Evolutionary conservation across 768 basidiomycete genomes (phyloP), one percentile per base, ranked within the genome.

Genomic region (Plicaturopsis crispa): DNA sequence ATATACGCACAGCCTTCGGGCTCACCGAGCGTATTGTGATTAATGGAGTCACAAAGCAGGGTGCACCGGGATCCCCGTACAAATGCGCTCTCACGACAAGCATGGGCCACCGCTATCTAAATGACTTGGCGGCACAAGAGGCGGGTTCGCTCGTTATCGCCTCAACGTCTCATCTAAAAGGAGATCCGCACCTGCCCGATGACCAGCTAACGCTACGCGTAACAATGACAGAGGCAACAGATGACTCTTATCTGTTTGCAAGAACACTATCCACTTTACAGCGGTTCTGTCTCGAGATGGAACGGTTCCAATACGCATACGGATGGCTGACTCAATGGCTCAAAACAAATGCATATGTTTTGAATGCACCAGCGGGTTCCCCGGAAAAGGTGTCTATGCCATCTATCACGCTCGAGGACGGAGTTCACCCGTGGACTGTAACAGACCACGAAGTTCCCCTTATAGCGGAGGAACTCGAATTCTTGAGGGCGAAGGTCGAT

Each of bases 51-150:
- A 56, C 48, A 1, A 54, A 57, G 32, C 59, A 60, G 38, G 57
- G 59, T 7, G 51, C 53, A 7, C 45, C 57, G 0, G 38, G 49
- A 0, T 58, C 56, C 3, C 52, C 54, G 2, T 36, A 54, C n/a
- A 61, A 54, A 33, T 59, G 42, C 10, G 48, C 49, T 7, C 46
- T 54, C n/a, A 58, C 55, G 13, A 54, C 51, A 2, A 52, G 52
- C 31, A 18, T 55, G 2, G 51, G 44, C 3, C 35, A 49, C 14
- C 41, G 39, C 5, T 60, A 43, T 18, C 36, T 52, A 3, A n/a
- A 36, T 13, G 54, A 53, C 44, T 17, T 49, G 16, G 33, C 43
- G 21, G 4, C 24, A 1, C 12, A 30, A 4, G 42, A 45, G 13
- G 30, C 41, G 6, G 41, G 48, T 28, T 39, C 11, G 3, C 20